Conservation (phyloP, 345 rosid genomes). For the Salix exigua region DNA sequence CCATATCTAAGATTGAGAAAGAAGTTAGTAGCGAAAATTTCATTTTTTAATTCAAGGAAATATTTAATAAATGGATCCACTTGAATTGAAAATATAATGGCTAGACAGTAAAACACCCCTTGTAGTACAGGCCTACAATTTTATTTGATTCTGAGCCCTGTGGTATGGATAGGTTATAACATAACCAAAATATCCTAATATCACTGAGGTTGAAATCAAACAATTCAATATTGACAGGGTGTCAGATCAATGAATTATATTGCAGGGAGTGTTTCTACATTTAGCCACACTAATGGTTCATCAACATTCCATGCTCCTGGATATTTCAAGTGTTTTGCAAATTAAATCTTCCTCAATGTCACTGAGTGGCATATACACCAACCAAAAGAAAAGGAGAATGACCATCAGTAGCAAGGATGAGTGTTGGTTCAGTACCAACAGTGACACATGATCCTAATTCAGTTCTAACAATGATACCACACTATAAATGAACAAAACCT, state of each 20-base stretch:
- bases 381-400: background rate
- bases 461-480: background rate
- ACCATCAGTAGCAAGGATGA: background rate
- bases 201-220: too few species aligned
- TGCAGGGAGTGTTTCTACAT: background rate
- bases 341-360: background rate
- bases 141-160: background rate
- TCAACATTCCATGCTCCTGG: background rate
- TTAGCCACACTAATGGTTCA: background rate
- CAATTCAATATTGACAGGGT: background rate
- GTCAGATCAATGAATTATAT: background rate
- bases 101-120: background rate
- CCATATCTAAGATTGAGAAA: slow-evolving; percentile 49
- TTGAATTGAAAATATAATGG: background rate
- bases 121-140: background rate
- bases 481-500: background rate
- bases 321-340: background rate
- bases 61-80: background rate
- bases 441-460: background rate
- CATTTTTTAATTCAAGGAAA: background rate
- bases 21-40: background rate
- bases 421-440: background rate
- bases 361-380: background rate
- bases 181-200: background rate
- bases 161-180: background rate